A percentile compares a stretch with the other conserved stretches of the same genome.
Conservation (phyloP, 192 early-diverging fungal genomes). For the Coemansia sp. region DNA sequence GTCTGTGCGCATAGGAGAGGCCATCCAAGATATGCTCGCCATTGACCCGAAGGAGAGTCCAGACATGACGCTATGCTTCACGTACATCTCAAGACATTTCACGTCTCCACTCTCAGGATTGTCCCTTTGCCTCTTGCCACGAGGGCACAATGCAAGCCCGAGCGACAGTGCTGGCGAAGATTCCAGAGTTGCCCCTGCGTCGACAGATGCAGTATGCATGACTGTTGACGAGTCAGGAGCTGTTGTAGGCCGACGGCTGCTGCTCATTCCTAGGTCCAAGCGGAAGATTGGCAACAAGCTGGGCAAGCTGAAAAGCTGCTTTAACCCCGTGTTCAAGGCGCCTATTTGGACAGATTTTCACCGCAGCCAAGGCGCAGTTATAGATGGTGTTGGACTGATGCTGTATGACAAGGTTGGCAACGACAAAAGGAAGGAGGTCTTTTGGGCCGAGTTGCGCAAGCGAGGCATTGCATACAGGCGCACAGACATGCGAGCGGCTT, state of each 20-base stretch:
- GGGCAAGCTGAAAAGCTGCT: not conserved
- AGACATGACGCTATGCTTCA: slow-evolving; percentile 13
- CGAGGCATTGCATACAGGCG: slow-evolving; percentile 21
- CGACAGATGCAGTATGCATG: slow-evolving; percentile 13
- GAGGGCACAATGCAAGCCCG: not conserved
- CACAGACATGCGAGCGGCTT: slow-evolving; percentile 17
- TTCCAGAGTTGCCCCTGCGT: not conserved
- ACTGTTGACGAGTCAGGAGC: slow-evolving; percentile 25
- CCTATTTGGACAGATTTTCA: not conserved
- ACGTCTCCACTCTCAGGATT: slow-evolving; percentile 19
- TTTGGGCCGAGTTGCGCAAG: slow-evolving; percentile 29
- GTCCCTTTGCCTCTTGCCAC: slow-evolving; percentile 3
- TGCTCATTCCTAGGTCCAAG: not conserved
- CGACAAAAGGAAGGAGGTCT: not conserved
- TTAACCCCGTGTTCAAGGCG: not conserved
- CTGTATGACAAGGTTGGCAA: slow-evolving; percentile 8
- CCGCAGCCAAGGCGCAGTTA: not conserved
- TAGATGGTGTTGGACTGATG: slow-evolving; percentile 20
- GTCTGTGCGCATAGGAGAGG: not conserved
- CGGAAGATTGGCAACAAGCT: not conserved
- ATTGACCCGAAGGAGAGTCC: slow-evolving; percentile 23
- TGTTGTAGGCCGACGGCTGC: slow-evolving; percentile 15
- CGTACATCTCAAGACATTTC: slow-evolving; percentile 13
- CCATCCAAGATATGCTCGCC: slow-evolving; percentile 26
- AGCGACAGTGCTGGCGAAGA: not conserved